Percentiles rank a stretch among this genome's conserved stretches.
These are phyloP conservation scores for Candida sp. DNA, from an alignment of 1,139 yeast species.

Conservation along the genomic window DNA sequence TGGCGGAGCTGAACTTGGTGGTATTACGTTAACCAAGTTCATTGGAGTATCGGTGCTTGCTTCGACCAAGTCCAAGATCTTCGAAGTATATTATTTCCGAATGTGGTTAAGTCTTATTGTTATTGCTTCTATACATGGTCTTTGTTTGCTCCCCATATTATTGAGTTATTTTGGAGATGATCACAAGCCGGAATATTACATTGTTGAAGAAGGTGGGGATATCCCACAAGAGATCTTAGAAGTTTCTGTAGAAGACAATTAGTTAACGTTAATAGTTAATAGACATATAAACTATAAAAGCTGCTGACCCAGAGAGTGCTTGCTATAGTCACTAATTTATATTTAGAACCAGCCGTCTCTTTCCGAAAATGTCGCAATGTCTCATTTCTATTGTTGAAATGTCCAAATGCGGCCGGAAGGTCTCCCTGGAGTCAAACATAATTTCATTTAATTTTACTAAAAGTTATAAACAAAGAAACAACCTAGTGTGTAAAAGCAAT, in stretches of 20 bases:
- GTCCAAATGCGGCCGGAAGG: background rate
- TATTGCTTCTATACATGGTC: constrained; percentile 74
- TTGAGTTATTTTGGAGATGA: constrained; percentile 63
- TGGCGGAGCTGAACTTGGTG: constrained; percentile 87
- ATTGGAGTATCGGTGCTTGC: constrained; percentile 87
- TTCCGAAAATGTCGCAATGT: background rate
- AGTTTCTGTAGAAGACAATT: background rate
- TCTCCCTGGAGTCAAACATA: background rate
- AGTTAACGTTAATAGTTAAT: background rate
- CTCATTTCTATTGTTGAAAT: background rate
- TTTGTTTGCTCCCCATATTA: constrained; percentile 73
- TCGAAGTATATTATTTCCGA: constrained; percentile 87
- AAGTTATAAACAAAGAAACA: background rate
- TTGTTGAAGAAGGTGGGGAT: constrained; percentile 5
- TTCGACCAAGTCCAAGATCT: constrained; percentile 81
- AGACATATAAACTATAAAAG: too few species aligned
- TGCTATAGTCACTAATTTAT: background rate
- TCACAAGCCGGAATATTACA: constrained; percentile 5
- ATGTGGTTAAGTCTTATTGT: constrained; percentile 91
- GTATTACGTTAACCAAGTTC: constrained; percentile 85
- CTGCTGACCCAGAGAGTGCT: background rate
- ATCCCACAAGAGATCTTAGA: background rate
- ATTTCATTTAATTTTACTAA: too few species aligned
- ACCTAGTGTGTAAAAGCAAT: background rate
- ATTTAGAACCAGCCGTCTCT: background rate